Conservation (phyloP, 1,284 basidiomycete species). For the Mycosarcoma maydis region DNA sequence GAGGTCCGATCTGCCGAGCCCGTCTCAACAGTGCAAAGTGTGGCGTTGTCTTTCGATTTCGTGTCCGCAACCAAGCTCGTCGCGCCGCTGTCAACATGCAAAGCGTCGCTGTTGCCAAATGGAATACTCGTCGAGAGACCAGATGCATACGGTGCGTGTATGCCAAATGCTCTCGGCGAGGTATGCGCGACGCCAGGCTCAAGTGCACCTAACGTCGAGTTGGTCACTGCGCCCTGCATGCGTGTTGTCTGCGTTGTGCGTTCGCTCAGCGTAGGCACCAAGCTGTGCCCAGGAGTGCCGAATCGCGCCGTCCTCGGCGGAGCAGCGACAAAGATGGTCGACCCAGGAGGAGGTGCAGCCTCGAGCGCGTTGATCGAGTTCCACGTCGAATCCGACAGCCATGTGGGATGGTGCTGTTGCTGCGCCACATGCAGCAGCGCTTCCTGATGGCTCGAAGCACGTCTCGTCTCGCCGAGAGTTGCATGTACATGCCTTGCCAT, state of each 20-base stretch:
- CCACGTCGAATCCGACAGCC: conserved; percentile 49
- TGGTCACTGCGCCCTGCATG: not conserved
- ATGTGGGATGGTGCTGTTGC: conserved; percentile 36
- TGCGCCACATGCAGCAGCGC: conserved; percentile 16
- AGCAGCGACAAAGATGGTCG: conserved; percentile 44
- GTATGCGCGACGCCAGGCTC: not conserved
- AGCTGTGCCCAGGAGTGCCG: conserved; percentile 21
- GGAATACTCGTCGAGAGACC: conserved; percentile 1
- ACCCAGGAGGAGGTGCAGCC: conserved; percentile 35
- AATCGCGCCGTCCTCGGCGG: conserved; percentile 25
- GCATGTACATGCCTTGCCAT: not conserved
- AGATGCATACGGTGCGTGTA: conserved; percentile 4
- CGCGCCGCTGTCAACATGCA: not conserved
- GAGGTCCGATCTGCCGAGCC: not conserved
- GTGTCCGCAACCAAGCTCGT: no score
- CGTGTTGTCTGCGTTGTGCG: conserved; percentile 23
- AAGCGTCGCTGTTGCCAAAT: conserved; percentile 5
- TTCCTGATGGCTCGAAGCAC: conserved; percentile 20
- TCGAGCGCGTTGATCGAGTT: conserved; percentile 36
- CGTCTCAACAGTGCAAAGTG: not conserved
- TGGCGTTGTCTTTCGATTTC: not conserved
- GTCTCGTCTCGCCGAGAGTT: not conserved
- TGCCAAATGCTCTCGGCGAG: conserved; percentile 9
- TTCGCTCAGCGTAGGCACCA: conserved; percentile 37
- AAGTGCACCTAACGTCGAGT: not conserved